A percentile compares a stretch with the other conserved stretches of the same genome.
These are phyloP conservation scores for Tetracladium setigerum DNA, from an alignment of 495 filamentous ascomycete genomes.

Conservation along the genomic window DNA sequence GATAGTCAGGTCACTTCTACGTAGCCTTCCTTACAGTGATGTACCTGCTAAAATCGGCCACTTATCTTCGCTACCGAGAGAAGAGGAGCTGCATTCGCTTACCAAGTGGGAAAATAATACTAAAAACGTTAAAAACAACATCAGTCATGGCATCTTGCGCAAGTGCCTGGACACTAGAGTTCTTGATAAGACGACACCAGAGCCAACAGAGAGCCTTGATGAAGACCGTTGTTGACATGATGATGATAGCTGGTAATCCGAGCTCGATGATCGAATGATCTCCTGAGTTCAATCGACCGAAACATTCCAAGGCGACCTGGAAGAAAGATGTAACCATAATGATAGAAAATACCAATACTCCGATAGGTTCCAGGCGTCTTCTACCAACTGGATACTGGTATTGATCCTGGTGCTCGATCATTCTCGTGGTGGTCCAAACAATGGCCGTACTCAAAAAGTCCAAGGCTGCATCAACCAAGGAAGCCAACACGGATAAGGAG, in stretches of 20 bases:
- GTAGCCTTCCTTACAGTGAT: too few species aligned
- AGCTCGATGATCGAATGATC: constrained; percentile 67
- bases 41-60: too few species aligned
- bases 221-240: constrained; percentile 77
- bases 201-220: constrained; percentile 82
- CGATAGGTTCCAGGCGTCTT: constrained; percentile 68
- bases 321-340: constrained; percentile 85
- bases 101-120: constrained; percentile 76
- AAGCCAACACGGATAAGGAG: constrained; percentile 82
- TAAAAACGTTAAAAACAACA: constrained; percentile 88
- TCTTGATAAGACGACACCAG: constrained; percentile 84
- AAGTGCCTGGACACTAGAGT: constrained; percentile 81
- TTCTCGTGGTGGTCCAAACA: constrained; percentile 71
- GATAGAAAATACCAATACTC: constrained; percentile 71
- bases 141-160: constrained; percentile 35
- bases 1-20: too few species aligned
- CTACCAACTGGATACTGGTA: constrained; percentile 81
- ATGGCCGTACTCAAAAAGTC: constrained; percentile 86
- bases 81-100: constrained; percentile 23
- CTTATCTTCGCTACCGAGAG: too few species aligned
- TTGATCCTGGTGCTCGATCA: constrained; percentile 68
- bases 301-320: constrained; percentile 71
- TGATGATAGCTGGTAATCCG: constrained; percentile 61
- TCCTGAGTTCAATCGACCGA: constrained; percentile 53
- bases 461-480: constrained; percentile 79